Percentiles rank a stretch among this genome's conserved stretches.
phyloP scores from a whole-genome alignment of 1,139 yeast species.

The Debaryomyces sp. region DNA sequence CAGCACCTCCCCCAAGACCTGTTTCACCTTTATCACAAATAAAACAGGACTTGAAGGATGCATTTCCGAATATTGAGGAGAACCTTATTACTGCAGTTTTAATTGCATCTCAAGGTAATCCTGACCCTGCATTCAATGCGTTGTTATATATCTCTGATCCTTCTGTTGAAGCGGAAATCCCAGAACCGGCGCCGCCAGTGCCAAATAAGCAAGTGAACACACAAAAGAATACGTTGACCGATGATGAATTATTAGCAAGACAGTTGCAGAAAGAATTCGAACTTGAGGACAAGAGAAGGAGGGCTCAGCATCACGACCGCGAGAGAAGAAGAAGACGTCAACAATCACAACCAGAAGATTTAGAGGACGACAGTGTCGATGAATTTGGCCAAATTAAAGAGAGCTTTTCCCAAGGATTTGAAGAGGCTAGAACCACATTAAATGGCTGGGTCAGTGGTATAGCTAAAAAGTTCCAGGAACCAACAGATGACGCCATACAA shows the following conservation, averaged over 20 bases:
- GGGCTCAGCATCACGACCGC: conserved; percentile 19
- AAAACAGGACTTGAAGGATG: conserved; percentile 65
- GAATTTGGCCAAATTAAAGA: conserved; percentile 72
- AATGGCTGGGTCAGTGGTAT: conserved; percentile 82
- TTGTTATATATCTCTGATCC: conserved; percentile 82
- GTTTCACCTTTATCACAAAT: conserved; percentile 56
- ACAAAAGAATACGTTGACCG: conserved; percentile 26
- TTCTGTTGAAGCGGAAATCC: conserved; percentile 62
- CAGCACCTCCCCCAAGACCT: conserved; percentile 77
- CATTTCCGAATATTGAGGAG: conserved; percentile 78
- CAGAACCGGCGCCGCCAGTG: conserved; percentile 30
- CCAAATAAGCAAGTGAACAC: conserved; percentile 15
- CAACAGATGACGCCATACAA: conserved; percentile 16
- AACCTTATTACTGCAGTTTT: conserved; percentile 74
- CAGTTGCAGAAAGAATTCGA: conserved; percentile 74
- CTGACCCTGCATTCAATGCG: conserved; percentile 90
- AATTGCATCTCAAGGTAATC: conserved; percentile 79
- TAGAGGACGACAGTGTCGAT: conserved; percentile 61
- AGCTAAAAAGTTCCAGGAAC: conserved; percentile 51
- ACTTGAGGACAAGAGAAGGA: conserved; percentile 42
- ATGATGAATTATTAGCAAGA: conserved; percentile 86
- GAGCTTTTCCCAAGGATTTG: conserved; percentile 73
- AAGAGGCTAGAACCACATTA: conserved; percentile 79
- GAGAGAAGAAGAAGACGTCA: conserved; percentile 16
- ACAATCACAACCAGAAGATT: conserved; percentile 23